phyloP scores from a whole-genome alignment of 1,284 basidiomycete species.

The Trichosporon sp. region DNA sequence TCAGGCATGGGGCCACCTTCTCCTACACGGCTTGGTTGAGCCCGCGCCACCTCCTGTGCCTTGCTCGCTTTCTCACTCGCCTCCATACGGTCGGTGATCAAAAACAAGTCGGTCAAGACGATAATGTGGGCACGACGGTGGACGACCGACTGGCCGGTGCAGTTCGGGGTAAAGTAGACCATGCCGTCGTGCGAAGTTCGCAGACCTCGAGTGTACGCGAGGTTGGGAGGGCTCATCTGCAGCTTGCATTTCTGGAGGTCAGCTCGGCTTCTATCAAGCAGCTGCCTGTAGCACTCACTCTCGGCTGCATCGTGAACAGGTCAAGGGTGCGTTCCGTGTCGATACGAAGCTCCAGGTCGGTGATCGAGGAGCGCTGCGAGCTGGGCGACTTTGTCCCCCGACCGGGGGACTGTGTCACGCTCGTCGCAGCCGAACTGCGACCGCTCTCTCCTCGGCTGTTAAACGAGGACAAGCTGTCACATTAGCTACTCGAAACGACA shows the following conservation, averaged over 20 bases:
- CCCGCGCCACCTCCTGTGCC: slow-evolving; percentile 40
- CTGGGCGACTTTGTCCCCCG: slow-evolving; percentile 19
- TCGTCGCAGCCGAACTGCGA: slow-evolving; percentile 38
- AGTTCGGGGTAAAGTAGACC: slow-evolving; percentile 71
- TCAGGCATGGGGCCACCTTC: slow-evolving; percentile 61
- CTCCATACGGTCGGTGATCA: slow-evolving; percentile 78
- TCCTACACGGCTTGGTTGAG: slow-evolving; percentile 46
- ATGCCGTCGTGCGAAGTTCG: slow-evolving; percentile 69
- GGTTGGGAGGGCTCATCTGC: slow-evolving; percentile 76
- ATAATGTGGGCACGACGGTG: slow-evolving; percentile 79
- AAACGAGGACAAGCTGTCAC: slow-evolving; percentile 38
- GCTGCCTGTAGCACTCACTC: slow-evolving; percentile 57
- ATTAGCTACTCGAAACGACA: slow-evolving; percentile 12
- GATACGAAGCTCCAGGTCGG: slow-evolving; percentile 76
- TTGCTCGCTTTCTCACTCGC: slow-evolving; percentile 57
- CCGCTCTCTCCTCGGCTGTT: slow-evolving; percentile 41
- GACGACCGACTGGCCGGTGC: slow-evolving; percentile 66
- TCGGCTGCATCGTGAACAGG: slow-evolving; percentile 92
- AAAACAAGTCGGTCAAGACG: slow-evolving; percentile 85
- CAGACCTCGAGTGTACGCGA: slow-evolving; percentile 76
- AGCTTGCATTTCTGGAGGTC: slow-evolving; percentile 71
- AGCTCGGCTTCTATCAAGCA: neutral
- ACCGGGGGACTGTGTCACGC: slow-evolving; percentile 37
- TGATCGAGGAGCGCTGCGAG: slow-evolving; percentile 51
- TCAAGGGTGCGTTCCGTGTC: slow-evolving; percentile 77